phyloP scores from a whole-genome alignment of 192 early-diverging fungal genomes.

The Oehlia diaphana region DNA sequence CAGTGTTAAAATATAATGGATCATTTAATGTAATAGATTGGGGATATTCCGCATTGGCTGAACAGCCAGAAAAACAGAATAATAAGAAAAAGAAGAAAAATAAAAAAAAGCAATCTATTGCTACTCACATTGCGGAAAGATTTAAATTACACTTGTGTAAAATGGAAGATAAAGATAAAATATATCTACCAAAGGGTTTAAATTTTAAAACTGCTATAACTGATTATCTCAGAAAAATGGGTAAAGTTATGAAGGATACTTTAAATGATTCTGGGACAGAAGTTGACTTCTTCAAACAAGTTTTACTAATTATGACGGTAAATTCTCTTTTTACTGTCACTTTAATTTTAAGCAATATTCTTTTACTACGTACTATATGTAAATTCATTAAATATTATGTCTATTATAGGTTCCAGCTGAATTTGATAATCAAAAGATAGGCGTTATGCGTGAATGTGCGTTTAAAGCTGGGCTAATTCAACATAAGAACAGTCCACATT shows the following conservation, averaged over 20 bases:
- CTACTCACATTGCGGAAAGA: background rate
- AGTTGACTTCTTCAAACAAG: background rate
- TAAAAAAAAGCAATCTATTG: background rate
- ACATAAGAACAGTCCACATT: background rate
- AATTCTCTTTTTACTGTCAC: background rate
- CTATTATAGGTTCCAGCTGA: background rate
- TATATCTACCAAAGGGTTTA: background rate
- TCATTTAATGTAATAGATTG: background rate
- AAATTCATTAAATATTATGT: too few species aligned
- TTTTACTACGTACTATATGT: too few species aligned
- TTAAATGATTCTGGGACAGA: background rate
- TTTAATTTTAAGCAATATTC: too few species aligned
- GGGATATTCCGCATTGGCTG: background rate
- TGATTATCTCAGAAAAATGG: background rate
- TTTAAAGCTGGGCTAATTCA: background rate
- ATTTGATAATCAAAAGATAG: background rate
- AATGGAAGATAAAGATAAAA: background rate
- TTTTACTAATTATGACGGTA: background rate
- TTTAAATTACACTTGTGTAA: conserved; percentile 4
- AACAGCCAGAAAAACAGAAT: background rate
- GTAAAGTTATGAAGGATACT: background rate
- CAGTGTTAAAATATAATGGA: background rate
- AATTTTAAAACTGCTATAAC: background rate
- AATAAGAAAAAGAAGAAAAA: background rate
- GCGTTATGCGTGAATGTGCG: background rate